A percentile compares a stretch with the other conserved stretches of the same genome.
phyloP scores from a whole-genome alignment of 2,329 filamentous ascomycete species.

The Knoxdaviesia capensis region DNA sequence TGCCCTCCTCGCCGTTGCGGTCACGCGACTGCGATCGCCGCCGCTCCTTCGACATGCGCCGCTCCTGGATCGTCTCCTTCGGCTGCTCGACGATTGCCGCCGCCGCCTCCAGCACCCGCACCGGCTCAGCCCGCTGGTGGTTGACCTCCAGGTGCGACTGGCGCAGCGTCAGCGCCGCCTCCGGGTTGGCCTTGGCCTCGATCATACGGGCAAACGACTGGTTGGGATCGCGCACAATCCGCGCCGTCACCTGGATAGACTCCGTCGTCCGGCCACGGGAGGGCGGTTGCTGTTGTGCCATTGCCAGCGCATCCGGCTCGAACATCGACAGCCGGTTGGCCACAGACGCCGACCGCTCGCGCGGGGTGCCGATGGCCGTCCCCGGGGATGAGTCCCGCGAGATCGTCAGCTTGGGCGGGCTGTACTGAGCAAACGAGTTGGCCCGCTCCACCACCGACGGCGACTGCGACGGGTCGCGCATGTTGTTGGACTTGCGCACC shows the following conservation, averaged over 20 bases:
- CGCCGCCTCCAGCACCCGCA: slow-evolving; percentile 10
- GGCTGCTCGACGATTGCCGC: slow-evolving; percentile 9
- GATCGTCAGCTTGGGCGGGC: slow-evolving; percentile 16
- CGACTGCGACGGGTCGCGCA: slow-evolving; percentile 21
- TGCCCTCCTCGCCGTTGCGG: slow-evolving; percentile 13
- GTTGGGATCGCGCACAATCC: slow-evolving; percentile 50
- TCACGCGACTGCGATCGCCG: slow-evolving; percentile 16
- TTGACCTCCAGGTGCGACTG: slow-evolving; percentile 39
- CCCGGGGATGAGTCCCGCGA: slow-evolving; percentile 25
- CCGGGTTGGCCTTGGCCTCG: slow-evolving; percentile 18
- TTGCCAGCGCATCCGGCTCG: slow-evolving; percentile 13
- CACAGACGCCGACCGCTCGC: slow-evolving; percentile 31
- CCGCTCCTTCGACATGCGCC: slow-evolving; percentile 22
- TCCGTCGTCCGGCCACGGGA: slow-evolving; percentile 34
- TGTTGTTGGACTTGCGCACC: slow-evolving; percentile 23
- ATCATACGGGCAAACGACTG: slow-evolving; percentile 19
- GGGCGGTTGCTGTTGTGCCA: slow-evolving; percentile 13
- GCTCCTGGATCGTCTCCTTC: slow-evolving; percentile 25
- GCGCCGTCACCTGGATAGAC: slow-evolving; percentile 74
- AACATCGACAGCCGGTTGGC: slow-evolving; percentile 36
- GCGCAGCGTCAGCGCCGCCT: slow-evolving; percentile 27
- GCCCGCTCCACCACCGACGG: slow-evolving; percentile 24
- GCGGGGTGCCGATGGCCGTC: slow-evolving; percentile 12
- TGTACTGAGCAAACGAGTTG: slow-evolving; percentile 15
- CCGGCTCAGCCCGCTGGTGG: slow-evolving; percentile 22